Evolutionary conservation across 192 early-diverging fungal genomes (phyloP).

Genomic region (Geranomyces variabilis): DNA sequence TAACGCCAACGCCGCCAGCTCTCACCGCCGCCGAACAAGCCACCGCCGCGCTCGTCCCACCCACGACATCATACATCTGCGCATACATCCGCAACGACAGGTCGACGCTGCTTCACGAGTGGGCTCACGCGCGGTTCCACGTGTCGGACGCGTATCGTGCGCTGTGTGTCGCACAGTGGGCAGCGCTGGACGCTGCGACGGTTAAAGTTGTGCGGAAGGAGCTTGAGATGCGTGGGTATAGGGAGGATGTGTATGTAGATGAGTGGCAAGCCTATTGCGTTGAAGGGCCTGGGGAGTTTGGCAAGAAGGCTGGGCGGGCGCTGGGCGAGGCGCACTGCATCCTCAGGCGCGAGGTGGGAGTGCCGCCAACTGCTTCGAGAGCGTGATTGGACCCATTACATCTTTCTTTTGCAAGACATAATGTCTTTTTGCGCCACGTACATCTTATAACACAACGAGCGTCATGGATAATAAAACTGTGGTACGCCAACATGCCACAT

Average conservation of each 20-base stretch:
- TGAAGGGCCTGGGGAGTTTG: slow-evolving; percentile 53
- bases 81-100: slow-evolving; percentile 39
- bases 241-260: slow-evolving; percentile 41
- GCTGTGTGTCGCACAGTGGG: slow-evolving; percentile 23
- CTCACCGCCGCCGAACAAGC: not conserved
- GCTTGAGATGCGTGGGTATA: slow-evolving; percentile 49
- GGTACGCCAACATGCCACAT: too few relatives aligned
- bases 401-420: too few relatives aligned
- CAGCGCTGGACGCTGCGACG: slow-evolving; percentile 12
- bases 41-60: not conserved
- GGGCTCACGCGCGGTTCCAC: slow-evolving; percentile 51
- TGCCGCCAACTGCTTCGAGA: slow-evolving; percentile 4
- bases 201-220: slow-evolving; percentile 41
- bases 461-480: too few relatives aligned
- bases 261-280: slow-evolving; percentile 62
- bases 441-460: too few relatives aligned
- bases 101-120: slow-evolving; percentile 57
- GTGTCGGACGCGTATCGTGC: slow-evolving; percentile 33
- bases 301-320: slow-evolving; percentile 41
- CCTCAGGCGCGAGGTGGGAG: slow-evolving; percentile 29
- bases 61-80: slow-evolving; percentile 41
- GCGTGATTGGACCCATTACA: too few relatives aligned
- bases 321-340: slow-evolving; percentile 24
- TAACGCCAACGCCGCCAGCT: not conserved
- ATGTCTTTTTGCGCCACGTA: too few relatives aligned